Percentiles rank a stretch among this genome's conserved stretches.
Conservation (phyloP, 1,139 yeast species). For the Spencermartinsiella ligniputridi region DNA sequence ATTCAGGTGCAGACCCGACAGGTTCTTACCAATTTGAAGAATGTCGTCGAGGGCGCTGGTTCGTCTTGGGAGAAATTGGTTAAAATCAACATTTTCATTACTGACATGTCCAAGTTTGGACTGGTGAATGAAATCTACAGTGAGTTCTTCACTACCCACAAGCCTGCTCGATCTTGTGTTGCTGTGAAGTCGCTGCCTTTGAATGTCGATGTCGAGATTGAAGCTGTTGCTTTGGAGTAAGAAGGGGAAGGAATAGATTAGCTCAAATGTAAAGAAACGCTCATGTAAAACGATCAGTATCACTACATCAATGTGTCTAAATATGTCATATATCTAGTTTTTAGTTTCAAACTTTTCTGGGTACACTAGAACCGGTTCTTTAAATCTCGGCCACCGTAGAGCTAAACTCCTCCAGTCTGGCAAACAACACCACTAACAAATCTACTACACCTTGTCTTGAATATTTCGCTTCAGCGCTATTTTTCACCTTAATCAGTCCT, state of each 20-base stretch:
- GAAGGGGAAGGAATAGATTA: too few relatives aligned
- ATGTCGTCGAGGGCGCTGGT: conserved; percentile 75
- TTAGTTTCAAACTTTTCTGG: too few relatives aligned
- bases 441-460: conserved; percentile 60
- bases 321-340: background rate
- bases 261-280: background rate
- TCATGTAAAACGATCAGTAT: background rate
- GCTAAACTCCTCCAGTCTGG: conserved; percentile 46
- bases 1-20: conserved; percentile 84
- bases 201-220: conserved; percentile 65
- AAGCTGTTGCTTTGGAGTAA: conserved; percentile 71
- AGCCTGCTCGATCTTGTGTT: conserved; percentile 95
- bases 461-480: conserved; percentile 71
- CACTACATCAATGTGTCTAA: background rate
- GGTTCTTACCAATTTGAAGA: conserved; percentile 69
- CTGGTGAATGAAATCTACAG: conserved; percentile 80
- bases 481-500: conserved; percentile 71
- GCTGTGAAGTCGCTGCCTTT: conserved; percentile 86
- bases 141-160: conserved; percentile 73
- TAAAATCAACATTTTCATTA: conserved; percentile 81
- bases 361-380: too few relatives aligned
- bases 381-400: too few relatives aligned
- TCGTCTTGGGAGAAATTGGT: conserved; percentile 77
- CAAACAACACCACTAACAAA: conserved; percentile 52
- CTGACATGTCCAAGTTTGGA: conserved; percentile 80